Conservation (phyloP, 1,284 basidiomycete species). For the Ustilago loliicola region DNA sequence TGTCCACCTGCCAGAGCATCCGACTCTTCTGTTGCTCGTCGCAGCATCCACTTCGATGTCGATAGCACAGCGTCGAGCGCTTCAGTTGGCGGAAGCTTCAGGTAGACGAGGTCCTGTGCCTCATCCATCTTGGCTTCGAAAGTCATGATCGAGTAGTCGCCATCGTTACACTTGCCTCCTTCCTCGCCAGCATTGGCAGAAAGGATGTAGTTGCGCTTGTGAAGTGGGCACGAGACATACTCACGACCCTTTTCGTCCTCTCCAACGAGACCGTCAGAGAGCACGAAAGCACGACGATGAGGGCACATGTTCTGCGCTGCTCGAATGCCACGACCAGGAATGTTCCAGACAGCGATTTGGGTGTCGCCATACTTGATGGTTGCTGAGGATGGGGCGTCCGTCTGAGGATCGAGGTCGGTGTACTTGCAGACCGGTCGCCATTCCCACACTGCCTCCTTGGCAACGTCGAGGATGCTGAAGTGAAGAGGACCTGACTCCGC, state of each 20-base stretch:
- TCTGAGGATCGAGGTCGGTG: conserved; percentile 75
- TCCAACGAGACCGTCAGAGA: conserved; percentile 77
- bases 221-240: conserved; percentile 75
- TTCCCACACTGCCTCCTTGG: conserved; percentile 75
- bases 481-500: conserved; percentile 75
- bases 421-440: conserved; percentile 76
- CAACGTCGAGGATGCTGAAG: conserved; percentile 72
- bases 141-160: conserved; percentile 77
- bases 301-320: conserved; percentile 81
- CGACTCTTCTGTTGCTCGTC: conserved; percentile 61
- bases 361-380: conserved; percentile 81
- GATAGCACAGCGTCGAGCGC: conserved; percentile 79
- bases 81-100: conserved; percentile 75
- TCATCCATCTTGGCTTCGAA: conserved; percentile 77
- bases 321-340: conserved; percentile 76
- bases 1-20: conserved; percentile 53
- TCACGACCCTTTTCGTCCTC: conserved; percentile 66
- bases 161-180: conserved; percentile 78
- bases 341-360: conserved; percentile 79
- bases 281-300: conserved; percentile 79
- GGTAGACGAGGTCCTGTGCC: conserved; percentile 72
- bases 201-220: conserved; percentile 80
- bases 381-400: conserved; percentile 73
- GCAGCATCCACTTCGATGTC: conserved; percentile 77
- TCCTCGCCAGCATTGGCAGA: conserved; percentile 67